Base-by-base conservation (phyloP, 768 basidiomycete genomes). In the Rhizopogon vulgaris region DNA sequence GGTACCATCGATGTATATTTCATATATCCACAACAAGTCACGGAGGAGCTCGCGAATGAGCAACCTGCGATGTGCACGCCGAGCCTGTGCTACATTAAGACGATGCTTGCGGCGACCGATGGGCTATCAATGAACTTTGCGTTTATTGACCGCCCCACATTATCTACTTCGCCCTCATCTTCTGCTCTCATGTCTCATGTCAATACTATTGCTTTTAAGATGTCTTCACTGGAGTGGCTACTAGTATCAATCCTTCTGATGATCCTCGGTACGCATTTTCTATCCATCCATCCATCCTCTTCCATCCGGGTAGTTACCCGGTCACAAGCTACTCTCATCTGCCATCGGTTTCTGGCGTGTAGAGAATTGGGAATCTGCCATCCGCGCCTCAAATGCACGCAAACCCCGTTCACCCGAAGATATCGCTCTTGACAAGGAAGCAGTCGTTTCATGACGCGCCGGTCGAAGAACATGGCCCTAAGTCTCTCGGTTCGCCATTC, bases 1-100 rank as follows among this genome's bases (percentile, higher is more conserved):
- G 96, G 96, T 22, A 87, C 90, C 14, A 75, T 98, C 53, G 96
- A 98, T 60, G 88, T 94, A 1, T 94, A 98, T 70, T 97, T 85
- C 70, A 98, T 99, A 60, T 97, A 90, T 61, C 91, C 95, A 6
- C 91, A 96, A 61, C 86, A 90, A 53, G 91, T 94, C 38, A 76
- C 76, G 4, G 96, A 98, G 70, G 90, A 90, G 0, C 77, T 91
- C 25, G 83, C 87, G 22, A 22, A 3, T 22, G 22, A n/a, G n/a
- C n/a, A n/a, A n/a, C n/a, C 95, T 32, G 98, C 96, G 49, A 67
- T 95, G 0, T 97, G 95, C 63, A 98, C 96, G 0, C 79, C 93
- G 0, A 90, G 87, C 57, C 84, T 84, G 25, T 94, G 89, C 67
- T 93, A 95, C 66, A 84, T 99, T 77, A 74, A 76, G 41, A 81